Base-by-base conservation (phyloP, 75 land plant species). In the Larix kaempferi region DNA sequence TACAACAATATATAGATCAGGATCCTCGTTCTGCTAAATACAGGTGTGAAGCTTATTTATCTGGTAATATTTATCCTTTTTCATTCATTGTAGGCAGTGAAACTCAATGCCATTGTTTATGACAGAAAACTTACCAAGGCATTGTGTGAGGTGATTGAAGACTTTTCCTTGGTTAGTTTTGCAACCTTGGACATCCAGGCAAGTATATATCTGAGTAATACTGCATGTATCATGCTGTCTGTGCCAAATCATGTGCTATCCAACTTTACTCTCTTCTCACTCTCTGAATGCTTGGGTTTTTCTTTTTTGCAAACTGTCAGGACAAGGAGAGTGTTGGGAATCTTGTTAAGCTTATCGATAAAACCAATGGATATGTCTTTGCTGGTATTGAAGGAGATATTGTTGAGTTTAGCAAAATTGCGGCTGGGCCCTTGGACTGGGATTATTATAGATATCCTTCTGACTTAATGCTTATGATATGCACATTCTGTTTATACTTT, bases 361-460 rank as follows among this genome's bases (percentile, higher is more conserved):
- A 97, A 76, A 81, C 85, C 84, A 97, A 97, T 88, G 99, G 99
- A 14, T 97, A 94, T 74, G 90, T 97, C 41, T 97, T 94, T 82
- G 78, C 91, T 67, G 85, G 95, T 52, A 91, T 91, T 12, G 93
- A 97, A 64, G 91, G 87, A 35, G 92, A 96, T 77, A 88, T 89
- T 37, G 91, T 89, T 52, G 98, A 92, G 82, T 94, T 92, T 78
- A 97, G 90, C 86, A 94, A 97, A 78, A 81, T 97, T 76, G 99
- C 98, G 55, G 95, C 89, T 10, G 87, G 82, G 17, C 87, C 91
- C 6, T 76, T 86, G 64, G 94, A 97, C 74, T 97, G 99, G 99
- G 99, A 97, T 71, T 97, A 97, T 78, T 95, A 94, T 78, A 94
- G 98, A 95, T 94, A 97, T 94, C 99, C 99, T 92, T 89, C 71